Evolutionary conservation across 2,329 filamentous ascomycete species (phyloP), one percentile per base, ranked within the genome.

Genomic region (Colletotrichum godetiae): DNA sequence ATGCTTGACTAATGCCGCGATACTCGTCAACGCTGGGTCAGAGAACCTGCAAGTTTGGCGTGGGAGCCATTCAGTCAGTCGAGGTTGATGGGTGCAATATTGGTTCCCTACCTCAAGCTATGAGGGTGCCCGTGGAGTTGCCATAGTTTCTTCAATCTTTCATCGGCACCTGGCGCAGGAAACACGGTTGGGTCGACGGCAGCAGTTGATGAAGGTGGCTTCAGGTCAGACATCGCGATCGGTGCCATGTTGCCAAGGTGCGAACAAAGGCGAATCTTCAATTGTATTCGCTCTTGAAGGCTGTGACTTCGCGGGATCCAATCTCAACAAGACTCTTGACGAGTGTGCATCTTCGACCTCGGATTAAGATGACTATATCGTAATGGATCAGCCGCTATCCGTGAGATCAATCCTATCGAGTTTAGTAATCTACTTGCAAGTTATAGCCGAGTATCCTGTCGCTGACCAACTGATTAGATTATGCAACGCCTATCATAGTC

Each of bases 81-180:
- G 7, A 24, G 1, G 1, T 4, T 19, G 4, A 53, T 4, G 7
- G 22, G 11, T 1, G 6, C 1, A 15, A 33, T 29, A 15, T 13
- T 31, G 4, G 19, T 11, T 42, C 8, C 8, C 3, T 56, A 65
- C 62, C 35, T 65, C 5, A 49, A 11, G 37, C 69, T 72, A n/a
- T 72, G 69, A 13, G 69, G 65, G 6, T 72, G 46, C 1, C 69
- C 69, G 11, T 72, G 65, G 19, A 68, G 24, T 19, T 63, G 49
- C 69, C 69, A 72, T 2, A 72, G 24, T n/a, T 35, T 19, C 12
- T 5, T 29, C 22, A 72, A 33, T 42, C 27, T 33, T 29, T 72
- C 37, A 4, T 72, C 69, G 15, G 69, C 58, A n/a, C 37, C 31
- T 37, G 11, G 31, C 4, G 69, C 29, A 19, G 69, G 69, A 42